Conservation (phyloP, 306 rosid species). For the Carpinus fangiana region DNA sequence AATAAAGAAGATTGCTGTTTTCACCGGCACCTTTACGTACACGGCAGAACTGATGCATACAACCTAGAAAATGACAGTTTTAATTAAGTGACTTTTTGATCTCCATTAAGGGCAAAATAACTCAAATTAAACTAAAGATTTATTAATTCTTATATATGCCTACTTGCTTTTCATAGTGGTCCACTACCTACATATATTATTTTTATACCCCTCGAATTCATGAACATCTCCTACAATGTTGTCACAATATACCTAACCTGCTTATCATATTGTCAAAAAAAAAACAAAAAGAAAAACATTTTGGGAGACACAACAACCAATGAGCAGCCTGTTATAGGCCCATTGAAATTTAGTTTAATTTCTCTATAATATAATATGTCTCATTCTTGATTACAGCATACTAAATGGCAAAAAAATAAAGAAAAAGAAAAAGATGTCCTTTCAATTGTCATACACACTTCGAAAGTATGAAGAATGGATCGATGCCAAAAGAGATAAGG, state of each 20-base stretch:
- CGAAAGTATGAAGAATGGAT: neutral
- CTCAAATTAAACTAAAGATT: neutral
- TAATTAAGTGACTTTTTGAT: neutral
- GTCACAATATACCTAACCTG: neutral
- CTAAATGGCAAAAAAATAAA: too few species aligned
- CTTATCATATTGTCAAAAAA: neutral
- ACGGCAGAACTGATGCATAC: neutral
- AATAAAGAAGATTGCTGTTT: neutral
- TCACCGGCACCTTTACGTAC: neutral
- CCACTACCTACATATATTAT: slow-evolving; percentile 24
- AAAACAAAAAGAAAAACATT: too few species aligned
- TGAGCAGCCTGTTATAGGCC: too few species aligned
- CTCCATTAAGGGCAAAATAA: neutral
- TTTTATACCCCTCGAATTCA: neutral
- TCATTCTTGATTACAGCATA: too few species aligned
- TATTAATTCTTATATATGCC: slow-evolving; percentile 6
- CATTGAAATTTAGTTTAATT: too few species aligned
- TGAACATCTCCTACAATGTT: neutral
- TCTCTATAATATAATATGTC: too few species aligned
- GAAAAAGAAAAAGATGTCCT: neutral
- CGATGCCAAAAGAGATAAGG: neutral
- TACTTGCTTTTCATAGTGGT: slow-evolving; percentile 33
- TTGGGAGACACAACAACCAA: too few species aligned
- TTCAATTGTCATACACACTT: slow-evolving; percentile 5
- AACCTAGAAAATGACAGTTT: neutral